Conservation (phyloP, 2,329 filamentous ascomycete species). For the Alternaria solani region DNA sequence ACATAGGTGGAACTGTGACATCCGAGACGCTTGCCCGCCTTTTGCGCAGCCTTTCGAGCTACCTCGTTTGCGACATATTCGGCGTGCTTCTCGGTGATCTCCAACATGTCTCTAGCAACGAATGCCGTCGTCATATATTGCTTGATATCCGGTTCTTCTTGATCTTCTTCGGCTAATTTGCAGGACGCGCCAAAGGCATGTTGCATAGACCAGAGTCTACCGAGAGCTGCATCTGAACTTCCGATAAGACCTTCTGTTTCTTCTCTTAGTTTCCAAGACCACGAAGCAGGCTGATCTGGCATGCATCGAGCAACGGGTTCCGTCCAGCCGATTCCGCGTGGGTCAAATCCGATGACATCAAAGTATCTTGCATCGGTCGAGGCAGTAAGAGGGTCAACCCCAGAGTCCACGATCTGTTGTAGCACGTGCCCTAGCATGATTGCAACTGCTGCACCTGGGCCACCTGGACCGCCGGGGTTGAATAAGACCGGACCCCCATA, state of each 20-base stretch:
- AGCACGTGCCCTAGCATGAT: conserved; percentile 31
- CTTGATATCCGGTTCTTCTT: conserved; percentile 49
- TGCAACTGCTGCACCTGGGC: conserved; percentile 49
- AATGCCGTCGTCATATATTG: conserved; percentile 57
- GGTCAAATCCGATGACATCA: conserved; percentile 58
- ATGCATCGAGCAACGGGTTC: conserved; percentile 49
- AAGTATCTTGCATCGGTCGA: conserved; percentile 46
- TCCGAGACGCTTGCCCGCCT: neutral
- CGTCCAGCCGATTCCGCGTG: conserved; percentile 51
- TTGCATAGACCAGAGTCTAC: conserved; percentile 53
- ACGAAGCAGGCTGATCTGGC: conserved; percentile 35
- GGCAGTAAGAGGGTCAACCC: conserved; percentile 12
- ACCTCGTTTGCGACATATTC: conserved; percentile 39
- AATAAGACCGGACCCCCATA: conserved; percentile 55
- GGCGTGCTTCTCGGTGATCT: conserved; percentile 56
- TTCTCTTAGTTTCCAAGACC: conserved; percentile 50
- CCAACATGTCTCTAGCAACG: conserved; percentile 60
- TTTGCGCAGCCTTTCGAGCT: conserved; percentile 3
- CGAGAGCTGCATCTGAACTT: conserved; percentile 54
- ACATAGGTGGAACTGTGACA: conserved; percentile 5
- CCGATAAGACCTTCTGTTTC: conserved; percentile 50
- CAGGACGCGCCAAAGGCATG: conserved; percentile 48
- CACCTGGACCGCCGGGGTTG: conserved; percentile 57
- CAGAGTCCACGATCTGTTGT: conserved; percentile 42
- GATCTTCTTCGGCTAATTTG: conserved; percentile 30